Base-by-base conservation (phyloP, 257 asterid species). In the Buddleja alternifolia region DNA sequence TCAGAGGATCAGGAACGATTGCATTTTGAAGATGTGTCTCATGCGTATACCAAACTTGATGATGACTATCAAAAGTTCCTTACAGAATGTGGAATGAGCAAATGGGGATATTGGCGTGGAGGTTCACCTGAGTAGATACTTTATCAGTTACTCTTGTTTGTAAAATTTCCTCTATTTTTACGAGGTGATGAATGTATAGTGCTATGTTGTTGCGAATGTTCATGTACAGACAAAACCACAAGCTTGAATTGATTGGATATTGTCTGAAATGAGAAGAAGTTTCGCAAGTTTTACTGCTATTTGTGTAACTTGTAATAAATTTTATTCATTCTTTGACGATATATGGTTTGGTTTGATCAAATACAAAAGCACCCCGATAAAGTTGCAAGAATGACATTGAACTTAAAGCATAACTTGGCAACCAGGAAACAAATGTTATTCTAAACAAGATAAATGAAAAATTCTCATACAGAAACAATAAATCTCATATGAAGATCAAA, bases 41-140 rank as follows among this genome's bases (percentile, higher is more conserved):
- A 41, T 39, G 74, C 41, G 67, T 76, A 72, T 71, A 64, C 65
- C 37, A 75, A 83, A 66, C 80, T 87, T 10, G 92, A 87, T 67
- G 74, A 70, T 24, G 96, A 89, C 45, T 86, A 86, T 74, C 81
- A 80, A 70, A 83, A 85, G 75, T 89, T 89, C 74, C 84, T 86
- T 23, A 66, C 85, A 3, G 87, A 89, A 78, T 87, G 96, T 80
- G 92, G 94, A 77, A 86, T 86, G 82, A 80, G 88, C 74, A 66
- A 80, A 20, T 75, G 80, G 80, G 90, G 93, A 61, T 76, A 88
- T 55, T 86, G 87, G 85, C 77, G 84, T 46, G 93, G 93, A 14
- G 90, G 91, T 70, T 79, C 85, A 40, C 78, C 81, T 36, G 15
- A 70, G 34, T 81, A 75, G 62, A 61, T 24, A 34, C 58, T 53